Evolutionary conservation across 345 rosid genomes (phyloP), one percentile per base, ranked within the genome.

Genomic region (Syzygium aqueum): DNA sequence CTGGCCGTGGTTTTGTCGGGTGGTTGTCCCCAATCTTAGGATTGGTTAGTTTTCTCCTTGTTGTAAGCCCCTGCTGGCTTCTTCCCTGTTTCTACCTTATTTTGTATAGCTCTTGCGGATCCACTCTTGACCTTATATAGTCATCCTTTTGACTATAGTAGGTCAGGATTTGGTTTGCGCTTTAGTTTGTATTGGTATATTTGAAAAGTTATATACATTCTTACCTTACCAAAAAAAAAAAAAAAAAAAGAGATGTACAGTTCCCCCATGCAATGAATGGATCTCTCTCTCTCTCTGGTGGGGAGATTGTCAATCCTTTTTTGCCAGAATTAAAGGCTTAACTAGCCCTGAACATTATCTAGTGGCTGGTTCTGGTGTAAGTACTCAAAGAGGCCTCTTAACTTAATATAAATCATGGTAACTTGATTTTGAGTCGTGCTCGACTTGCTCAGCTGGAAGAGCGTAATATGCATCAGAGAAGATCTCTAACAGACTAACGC

Each of bases 221-320:
- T n/a, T n/a, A n/a, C n/a, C n/a, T n/a, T n/a, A n/a, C n/a, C n/a
- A n/a, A n/a, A n/a, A n/a, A n/a, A n/a, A n/a, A n/a, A n/a, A n/a
- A n/a, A n/a, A n/a, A 51, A 85, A 91, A 91, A 90, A 91, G 93
- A 91, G 92, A 87, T 94, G 96, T 94, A 94, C 93, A 95, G 93
- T n/a, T 73, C 23, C 23, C 89, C 92, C 87, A 53, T 87, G 89
- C 86, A 91, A 90, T 91, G 88, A 61, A 90, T 90, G 93, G 92
- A 84, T 86, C 87, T 80, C 56, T 67, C 51, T 50, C 78, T 88
- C 49, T 53, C 67, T 65, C 87, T 37, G 25, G 23, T 67, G 22
- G 80, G 49, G 80, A 40, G 49, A 19, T 73, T 33, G 43, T 37
- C 37, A 33, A 22, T 73, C 19, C 27, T 73, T 73, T 37, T 19